Percentiles rank a stretch among this genome's conserved stretches.
These are phyloP conservation scores for Priceomyces medius DNA, from an alignment of 805 yeast species.

Conservation along the genomic window DNA sequence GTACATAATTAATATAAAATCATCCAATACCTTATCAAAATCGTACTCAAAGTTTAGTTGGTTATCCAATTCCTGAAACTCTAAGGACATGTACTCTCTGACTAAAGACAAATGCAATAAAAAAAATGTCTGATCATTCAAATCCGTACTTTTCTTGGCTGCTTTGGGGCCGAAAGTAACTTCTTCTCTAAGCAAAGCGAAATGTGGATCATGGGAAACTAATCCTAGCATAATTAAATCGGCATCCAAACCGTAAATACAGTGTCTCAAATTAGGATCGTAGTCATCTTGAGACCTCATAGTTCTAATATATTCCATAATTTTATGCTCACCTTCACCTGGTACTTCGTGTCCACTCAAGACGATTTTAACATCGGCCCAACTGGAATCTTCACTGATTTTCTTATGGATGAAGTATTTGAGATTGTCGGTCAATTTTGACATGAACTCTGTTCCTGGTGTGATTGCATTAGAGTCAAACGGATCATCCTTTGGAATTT, in stretches of 20 bases:
- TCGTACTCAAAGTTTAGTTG: constrained; percentile 66
- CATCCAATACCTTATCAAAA: constrained; percentile 89
- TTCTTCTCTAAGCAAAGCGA: constrained; percentile 91
- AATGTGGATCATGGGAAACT: constrained; percentile 93
- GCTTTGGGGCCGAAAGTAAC: constrained; percentile 75
- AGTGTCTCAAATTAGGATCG: constrained; percentile 91
- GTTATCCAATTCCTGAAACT: constrained; percentile 69
- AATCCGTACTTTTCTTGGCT: constrained; percentile 37
- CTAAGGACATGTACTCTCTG: constrained; percentile 87
- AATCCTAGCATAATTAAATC: constrained; percentile 93
- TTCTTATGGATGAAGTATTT: constrained; percentile 93
- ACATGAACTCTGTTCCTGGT: constrained; percentile 99
- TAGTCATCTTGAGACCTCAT: constrained; percentile 71
- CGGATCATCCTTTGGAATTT: constrained; percentile 77
- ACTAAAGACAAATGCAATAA: constrained; percentile 82
- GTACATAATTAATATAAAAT: constrained; percentile 85
- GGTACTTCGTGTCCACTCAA: constrained; percentile 96
- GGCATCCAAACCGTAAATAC: constrained; percentile 96
- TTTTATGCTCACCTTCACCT: constrained; percentile 99
- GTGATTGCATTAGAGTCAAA: constrained; percentile 96
- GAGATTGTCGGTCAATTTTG: constrained; percentile 73
- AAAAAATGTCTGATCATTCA: constrained; percentile 78
- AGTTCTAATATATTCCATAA: constrained; percentile 87
- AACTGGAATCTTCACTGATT: constrained; percentile 84
- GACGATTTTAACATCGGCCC: constrained; percentile 86